Base-by-base conservation (phyloP, 257 asterid genomes). In the Mitragyna speciosa region DNA sequence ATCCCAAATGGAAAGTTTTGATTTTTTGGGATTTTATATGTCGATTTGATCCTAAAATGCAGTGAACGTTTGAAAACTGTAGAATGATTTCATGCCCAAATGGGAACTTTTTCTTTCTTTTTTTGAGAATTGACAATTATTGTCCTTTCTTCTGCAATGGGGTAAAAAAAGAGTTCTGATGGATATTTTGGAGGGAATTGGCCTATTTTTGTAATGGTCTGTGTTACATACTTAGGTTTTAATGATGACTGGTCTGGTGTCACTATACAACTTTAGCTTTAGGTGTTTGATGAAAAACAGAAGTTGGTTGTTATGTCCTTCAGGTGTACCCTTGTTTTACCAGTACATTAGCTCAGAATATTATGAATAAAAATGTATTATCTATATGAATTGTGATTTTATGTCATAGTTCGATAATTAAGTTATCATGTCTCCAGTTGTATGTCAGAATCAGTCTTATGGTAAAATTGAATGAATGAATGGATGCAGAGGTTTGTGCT, bases 11-110 rank as follows among this genome's bases (percentile, higher is more conserved):
- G 6, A 43, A 70, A 69, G 56, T 39, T 70, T 78, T 45, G 9
- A 26, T 54, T 58, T 79, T 70, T 58, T 59, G 70, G 76, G 64
- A 14, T 58, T 70, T 70, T 56, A 31, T 59, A 36, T 39, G n/a
- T 70, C 58, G 56, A 10, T 70, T 69, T 26, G 16, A 36, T 39
- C 28, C 36, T 19, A 64, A 52, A 65, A 65, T 77, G 26, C 43
- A 31, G 26, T 17, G 24, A n/a, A 75, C 12, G 31, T 39, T 54
- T 75, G 70, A 75, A 58, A 36, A 1, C 14, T 19, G 19, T 4
- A 4, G 36, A 36, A 43, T 58, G 54, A 75, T 58, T 28, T 24
- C 20, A 30, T 58, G 2, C 70, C 12, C 49, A 24, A 19, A 36
- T 39, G 17, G 17, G 8, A 56, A 0, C 6, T 71, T 71, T 1